Percentiles rank a stretch among this genome's conserved stretches.
Conservation (phyloP, 2,329 filamentous ascomycete species). For the Ustilaginoidea virens region DNA sequence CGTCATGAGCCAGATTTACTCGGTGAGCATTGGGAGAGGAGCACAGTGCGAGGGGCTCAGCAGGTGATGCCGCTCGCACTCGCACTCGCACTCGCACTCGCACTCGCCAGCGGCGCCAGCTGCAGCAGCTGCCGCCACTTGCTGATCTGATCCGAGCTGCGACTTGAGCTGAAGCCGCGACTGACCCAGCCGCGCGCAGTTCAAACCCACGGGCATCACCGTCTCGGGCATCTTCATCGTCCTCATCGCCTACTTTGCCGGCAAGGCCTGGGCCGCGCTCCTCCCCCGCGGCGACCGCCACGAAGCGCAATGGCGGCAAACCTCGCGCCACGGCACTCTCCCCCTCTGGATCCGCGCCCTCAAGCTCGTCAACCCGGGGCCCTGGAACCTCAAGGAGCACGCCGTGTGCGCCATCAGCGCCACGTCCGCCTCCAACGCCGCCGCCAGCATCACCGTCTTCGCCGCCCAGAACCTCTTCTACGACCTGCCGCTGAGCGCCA, state of each 20-base stretch:
- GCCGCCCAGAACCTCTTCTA: slow-evolving; percentile 37
- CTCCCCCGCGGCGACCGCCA: slow-evolving; percentile 31
- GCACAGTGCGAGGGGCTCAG: too few species aligned
- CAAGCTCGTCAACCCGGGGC: slow-evolving; percentile 33
- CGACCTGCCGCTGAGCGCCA: slow-evolving; percentile 25
- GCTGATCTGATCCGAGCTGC: too few species aligned
- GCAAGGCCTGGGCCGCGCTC: slow-evolving; percentile 19
- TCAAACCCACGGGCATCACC: slow-evolving; percentile 32
- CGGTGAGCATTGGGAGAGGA: too few species aligned
- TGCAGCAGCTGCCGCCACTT: too few species aligned
- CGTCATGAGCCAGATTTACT: slow-evolving; percentile 39
- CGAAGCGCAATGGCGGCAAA: slow-evolving; percentile 29
- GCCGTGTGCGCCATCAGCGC: slow-evolving; percentile 37
- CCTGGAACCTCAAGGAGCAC: slow-evolving; percentile 41
- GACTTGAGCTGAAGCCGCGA: too few species aligned
- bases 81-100: too few species aligned
- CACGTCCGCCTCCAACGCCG: slow-evolving; percentile 34
- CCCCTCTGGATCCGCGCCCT: slow-evolving; percentile 25
- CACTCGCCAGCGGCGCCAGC: too few species aligned
- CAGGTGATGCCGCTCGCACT: too few species aligned
- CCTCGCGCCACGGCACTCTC: slow-evolving; percentile 19
- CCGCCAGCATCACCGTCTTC: slow-evolving; percentile 18
- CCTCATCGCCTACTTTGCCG: slow-evolving; percentile 39
- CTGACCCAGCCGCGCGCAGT: too few species aligned
- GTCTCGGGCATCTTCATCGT: slow-evolving; percentile 40